These are phyloP conservation scores for Xylariaceae sp. DNA, from an alignment of 2,329 filamentous ascomycete species.

Conservation along the genomic window DNA sequence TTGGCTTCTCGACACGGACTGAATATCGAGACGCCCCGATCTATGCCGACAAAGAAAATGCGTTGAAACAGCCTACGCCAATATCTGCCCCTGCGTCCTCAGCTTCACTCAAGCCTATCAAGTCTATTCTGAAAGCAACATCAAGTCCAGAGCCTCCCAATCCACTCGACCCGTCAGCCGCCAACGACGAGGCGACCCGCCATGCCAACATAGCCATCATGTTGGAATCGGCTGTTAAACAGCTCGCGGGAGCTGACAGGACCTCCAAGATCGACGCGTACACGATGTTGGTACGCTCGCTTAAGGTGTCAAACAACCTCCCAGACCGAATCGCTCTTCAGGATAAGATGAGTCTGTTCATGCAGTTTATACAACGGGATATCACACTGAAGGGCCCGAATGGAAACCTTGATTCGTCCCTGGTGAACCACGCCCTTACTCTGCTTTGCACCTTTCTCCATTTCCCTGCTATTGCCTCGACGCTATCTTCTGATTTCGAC, in stretches of 20 bases:
- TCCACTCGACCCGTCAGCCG: constrained; percentile 47
- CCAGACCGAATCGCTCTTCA: constrained; percentile 74
- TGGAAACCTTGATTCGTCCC: constrained; percentile 64
- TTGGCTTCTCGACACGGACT: constrained; percentile 60
- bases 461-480: constrained; percentile 69
- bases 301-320: constrained; percentile 81
- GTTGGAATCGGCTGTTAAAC: constrained; percentile 81
- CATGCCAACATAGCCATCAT: constrained; percentile 71
- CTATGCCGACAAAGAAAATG: constrained; percentile 45
- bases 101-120: constrained; percentile 51
- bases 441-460: constrained; percentile 77
- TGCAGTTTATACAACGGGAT: constrained; percentile 84
- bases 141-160: constrained; percentile 46
- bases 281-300: constrained; percentile 71
- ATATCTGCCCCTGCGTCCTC: constrained; percentile 44
- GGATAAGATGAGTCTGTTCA: constrained; percentile 75
- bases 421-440: constrained; percentile 77
- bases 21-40: constrained; percentile 58
- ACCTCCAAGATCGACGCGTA: constrained; percentile 84
- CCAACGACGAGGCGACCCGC: constrained; percentile 41
- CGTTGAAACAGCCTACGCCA: constrained; percentile 43
- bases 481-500: constrained; percentile 77
- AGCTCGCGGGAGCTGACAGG: constrained; percentile 74
- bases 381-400: constrained; percentile 63
- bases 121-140: constrained; percentile 78